Base-by-base conservation (phyloP, 1,284 basidiomycete genomes). In the Moesziomyces parantarcticus region DNA sequence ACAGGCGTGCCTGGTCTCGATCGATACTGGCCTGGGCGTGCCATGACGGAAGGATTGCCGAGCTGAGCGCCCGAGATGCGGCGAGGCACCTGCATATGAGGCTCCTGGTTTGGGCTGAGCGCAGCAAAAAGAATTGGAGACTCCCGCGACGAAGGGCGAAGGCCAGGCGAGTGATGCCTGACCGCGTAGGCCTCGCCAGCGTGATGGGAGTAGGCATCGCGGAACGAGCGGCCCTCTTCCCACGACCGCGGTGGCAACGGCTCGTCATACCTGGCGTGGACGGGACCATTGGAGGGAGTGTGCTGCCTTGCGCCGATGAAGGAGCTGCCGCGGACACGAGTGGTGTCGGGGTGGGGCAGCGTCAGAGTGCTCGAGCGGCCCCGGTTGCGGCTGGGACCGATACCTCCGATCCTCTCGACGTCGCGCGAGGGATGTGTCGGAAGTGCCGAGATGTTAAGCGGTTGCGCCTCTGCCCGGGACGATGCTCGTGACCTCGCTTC, bases 61-160 rank as follows among this genome's bases (percentile, higher is more conserved):
- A 44, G 11, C 44, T 56, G 55, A 39, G 44, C 25, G 5, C 23
- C 52, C 5, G 61, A 52, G 6, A 34, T 46, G 11, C 47, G 40
- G 13, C 34, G 16, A 41, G 50, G 23, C 21, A n/a, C 29, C 20
- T 43, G 58, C 18, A 47, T 11, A 6, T 57, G 60, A 18, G 46
- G 21, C 11, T 68, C 70, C n/a, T 59, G 65, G 6, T 36, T 53
- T 6, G 66, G 71, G 42, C 68, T 59, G 20, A 75, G 36, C 10
- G 75, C 58, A 10, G 75, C 72, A 44, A 77, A 75, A 23, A 77
- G 61, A 23, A 77, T 54, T 0, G 75, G 73, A 11, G 75, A 75
- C 25, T 58, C 58, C 23, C 58, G 36, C 26, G 67, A 58, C 18
- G 57, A 41, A 0, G 61, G 53, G 23, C 58, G 47, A 3, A 57